Percentiles rank a stretch among this genome's conserved stretches.
Conservation (phyloP, 306 rosid species). For the Psophocarpus tetragonolobus region DNA sequence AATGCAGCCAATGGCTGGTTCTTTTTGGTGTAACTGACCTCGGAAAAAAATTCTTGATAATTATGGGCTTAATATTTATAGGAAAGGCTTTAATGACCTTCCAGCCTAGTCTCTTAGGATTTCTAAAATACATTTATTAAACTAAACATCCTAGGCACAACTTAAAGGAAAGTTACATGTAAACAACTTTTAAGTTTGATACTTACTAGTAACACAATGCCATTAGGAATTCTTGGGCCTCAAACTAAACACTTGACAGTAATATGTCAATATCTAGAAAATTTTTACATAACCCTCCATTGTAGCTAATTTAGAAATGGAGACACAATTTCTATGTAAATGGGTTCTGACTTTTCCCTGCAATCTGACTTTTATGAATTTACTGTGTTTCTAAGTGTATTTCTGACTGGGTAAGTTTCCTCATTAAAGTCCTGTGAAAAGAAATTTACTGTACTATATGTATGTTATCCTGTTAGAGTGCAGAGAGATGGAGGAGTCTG, state of each 20-base stretch:
- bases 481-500: conserved; percentile 89
- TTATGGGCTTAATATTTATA: background rate
- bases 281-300: background rate
- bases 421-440: background rate
- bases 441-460: conserved; percentile 8
- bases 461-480: conserved; percentile 70
- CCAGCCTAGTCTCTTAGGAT: background rate
- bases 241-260: background rate
- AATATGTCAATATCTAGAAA: background rate
- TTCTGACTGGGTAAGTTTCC: background rate
- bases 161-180: background rate
- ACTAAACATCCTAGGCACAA: background rate
- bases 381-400: background rate
- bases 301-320: conserved; percentile 13
- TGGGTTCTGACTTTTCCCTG: background rate
- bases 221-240: background rate
- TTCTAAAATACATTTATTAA: background rate
- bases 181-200: background rate
- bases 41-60: background rate
- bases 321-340: background rate
- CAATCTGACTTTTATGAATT: background rate
- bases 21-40: background rate
- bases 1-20: background rate
- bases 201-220: background rate
- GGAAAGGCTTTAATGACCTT: background rate